Evolutionary conservation across 1,284 basidiomycete genomes (phyloP).

Genomic region (Xerocomus amazonicus): DNA sequence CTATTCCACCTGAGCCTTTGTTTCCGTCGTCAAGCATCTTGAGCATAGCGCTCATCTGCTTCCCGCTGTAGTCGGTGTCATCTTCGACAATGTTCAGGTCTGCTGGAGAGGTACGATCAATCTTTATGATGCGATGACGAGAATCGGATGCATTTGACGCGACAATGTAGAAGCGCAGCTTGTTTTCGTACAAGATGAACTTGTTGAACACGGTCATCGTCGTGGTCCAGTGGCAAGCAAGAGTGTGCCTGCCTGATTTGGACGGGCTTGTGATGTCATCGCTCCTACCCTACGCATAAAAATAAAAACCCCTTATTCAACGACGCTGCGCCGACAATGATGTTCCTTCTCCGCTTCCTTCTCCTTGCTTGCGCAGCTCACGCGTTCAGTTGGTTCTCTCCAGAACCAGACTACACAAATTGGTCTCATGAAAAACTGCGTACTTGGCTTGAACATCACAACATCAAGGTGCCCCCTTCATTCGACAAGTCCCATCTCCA

Average conservation of each 20-base stretch:
- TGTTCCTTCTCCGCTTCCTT: constrained; percentile 10
- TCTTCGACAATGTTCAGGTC: constrained; percentile 81
- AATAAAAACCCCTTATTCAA: not conserved
- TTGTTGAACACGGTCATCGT: constrained; percentile 64
- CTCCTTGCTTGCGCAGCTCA: constrained; percentile 15
- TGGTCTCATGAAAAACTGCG: constrained; percentile 67
- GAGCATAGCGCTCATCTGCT: constrained; percentile 86
- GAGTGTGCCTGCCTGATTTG: constrained; percentile 4
- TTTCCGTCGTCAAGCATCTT: constrained; percentile 97
- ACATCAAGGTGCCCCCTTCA: constrained; percentile 54
- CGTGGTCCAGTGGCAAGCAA: not conserved
- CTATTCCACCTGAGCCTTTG: constrained; percentile 81
- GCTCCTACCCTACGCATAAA: constrained; percentile 13
- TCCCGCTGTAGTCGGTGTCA: constrained; percentile 81
- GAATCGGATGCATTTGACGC: constrained; percentile 83
- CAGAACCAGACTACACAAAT: constrained; percentile 46
- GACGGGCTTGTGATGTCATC: constrained; percentile 23
- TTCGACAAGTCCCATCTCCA: constrained; percentile 47
- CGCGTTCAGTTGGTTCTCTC: constrained; percentile 30
- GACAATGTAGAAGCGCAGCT: constrained; percentile 83
- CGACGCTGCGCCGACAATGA: not conserved
- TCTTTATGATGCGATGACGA: constrained; percentile 86
- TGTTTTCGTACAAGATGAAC: constrained; percentile 89
- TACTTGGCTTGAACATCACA: constrained; percentile 70
- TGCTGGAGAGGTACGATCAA: constrained; percentile 79